These are phyloP conservation scores for Saturnispora besseyi DNA, from an alignment of 805 yeast genomes.

Conservation along the genomic window DNA sequence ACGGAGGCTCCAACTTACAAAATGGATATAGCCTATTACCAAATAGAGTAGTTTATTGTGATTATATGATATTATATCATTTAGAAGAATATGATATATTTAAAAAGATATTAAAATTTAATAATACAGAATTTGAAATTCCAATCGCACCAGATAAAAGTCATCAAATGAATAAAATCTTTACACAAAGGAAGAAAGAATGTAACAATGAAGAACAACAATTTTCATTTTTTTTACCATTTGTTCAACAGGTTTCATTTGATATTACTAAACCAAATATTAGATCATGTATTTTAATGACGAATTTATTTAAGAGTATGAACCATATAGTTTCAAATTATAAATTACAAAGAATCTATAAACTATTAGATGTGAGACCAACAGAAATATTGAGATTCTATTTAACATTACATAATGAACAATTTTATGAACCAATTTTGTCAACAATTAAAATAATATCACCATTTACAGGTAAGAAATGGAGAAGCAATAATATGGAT, in stretches of 20 bases:
- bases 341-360: constrained; percentile 66
- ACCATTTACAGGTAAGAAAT: constrained; percentile 87
- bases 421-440: constrained; percentile 60
- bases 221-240: constrained; percentile 22
- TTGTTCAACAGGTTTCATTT: constrained; percentile 20
- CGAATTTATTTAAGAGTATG: constrained; percentile 45
- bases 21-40: constrained; percentile 22
- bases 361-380: constrained; percentile 54
- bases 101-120: constrained; percentile 16
- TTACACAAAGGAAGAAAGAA: constrained; percentile 7
- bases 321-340: constrained; percentile 48
- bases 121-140: constrained; percentile 2
- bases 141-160: constrained; percentile 9
- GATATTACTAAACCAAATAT: constrained; percentile 20
- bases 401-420: constrained; percentile 50
- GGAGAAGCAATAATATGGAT: constrained; percentile 93
- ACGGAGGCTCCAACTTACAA: constrained; percentile 20
- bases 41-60: constrained; percentile 26
- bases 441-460: constrained; percentile 69
- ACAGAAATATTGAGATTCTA: constrained; percentile 51
- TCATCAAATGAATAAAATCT: constrained; percentile 13
- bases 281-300: constrained; percentile 39
- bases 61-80: constrained; percentile 22
- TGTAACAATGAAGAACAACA: constrained; percentile 10
- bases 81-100: constrained; percentile 23